These are phyloP conservation scores for Clavispora fructus DNA, from an alignment of 805 yeast genomes.

Conservation along the genomic window DNA sequence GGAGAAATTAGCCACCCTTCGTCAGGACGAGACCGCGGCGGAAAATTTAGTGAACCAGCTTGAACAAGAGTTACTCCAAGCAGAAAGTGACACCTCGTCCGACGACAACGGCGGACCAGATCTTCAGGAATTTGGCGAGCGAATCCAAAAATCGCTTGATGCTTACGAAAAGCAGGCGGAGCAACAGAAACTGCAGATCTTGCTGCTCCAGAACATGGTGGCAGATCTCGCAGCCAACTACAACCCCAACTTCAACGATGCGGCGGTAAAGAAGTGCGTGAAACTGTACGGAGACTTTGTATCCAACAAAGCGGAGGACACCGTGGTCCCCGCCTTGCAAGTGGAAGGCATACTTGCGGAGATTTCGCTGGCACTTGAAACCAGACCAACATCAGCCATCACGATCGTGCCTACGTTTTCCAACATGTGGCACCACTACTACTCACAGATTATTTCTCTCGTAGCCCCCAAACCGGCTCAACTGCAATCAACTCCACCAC, in stretches of 20 bases:
- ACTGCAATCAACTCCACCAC: not conserved
- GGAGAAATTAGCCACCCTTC: constrained; percentile 1
- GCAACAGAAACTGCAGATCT: constrained; percentile 14
- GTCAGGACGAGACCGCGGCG: constrained; percentile 1
- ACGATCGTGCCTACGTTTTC: constrained; percentile 15
- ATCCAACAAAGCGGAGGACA: constrained; percentile 29
- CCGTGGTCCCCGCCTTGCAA: not conserved
- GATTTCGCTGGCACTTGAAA: not conserved
- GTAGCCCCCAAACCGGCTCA: not conserved
- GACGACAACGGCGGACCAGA: not conserved
- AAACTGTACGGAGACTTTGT: constrained; percentile 45
- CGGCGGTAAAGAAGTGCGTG: constrained; percentile 75
- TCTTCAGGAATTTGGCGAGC: not conserved
- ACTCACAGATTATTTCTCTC: not conserved
- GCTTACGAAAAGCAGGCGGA: not conserved
- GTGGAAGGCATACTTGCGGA: not conserved
- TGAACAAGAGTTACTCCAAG: not conserved
- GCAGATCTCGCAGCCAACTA: constrained; percentile 50
- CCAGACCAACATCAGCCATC: not conserved
- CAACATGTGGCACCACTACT: constrained; percentile 23
- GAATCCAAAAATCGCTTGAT: not conserved
- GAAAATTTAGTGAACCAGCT: not conserved
- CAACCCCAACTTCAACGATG: constrained; percentile 81
- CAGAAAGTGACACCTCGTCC: not conserved
- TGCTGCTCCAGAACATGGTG: constrained; percentile 43